A percentile compares a stretch with the other conserved stretches of the same genome.
Evolutionary conservation across 148 eudicot genomes (phyloP).

Genomic region (Camellia japonica): DNA sequence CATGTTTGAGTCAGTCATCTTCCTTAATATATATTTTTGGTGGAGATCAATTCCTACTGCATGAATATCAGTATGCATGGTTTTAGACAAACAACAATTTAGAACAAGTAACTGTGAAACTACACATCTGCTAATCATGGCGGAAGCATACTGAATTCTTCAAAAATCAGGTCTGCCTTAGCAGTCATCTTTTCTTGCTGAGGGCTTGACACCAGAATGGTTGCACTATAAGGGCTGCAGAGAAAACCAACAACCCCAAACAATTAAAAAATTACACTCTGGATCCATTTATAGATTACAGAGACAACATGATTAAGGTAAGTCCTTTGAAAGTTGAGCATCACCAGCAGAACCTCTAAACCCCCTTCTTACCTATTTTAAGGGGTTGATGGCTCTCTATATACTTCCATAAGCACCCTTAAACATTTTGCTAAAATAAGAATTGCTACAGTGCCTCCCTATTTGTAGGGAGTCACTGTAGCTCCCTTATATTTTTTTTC

Average conservation of each 20-base stretch:
- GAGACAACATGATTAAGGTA: not conserved
- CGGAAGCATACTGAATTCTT: slow-evolving; percentile 64
- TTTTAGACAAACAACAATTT: slow-evolving; percentile 6
- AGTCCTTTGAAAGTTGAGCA: not conserved
- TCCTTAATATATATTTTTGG: slow-evolving; percentile 45
- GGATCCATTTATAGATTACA: not conserved
- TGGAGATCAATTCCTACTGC: slow-evolving; percentile 93
- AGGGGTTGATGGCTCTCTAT: too few species aligned
- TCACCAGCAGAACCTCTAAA: too few species aligned
- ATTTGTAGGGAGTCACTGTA: too few species aligned
- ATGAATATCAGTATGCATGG: slow-evolving; percentile 23
- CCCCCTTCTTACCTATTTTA: too few species aligned
- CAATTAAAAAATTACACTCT: not conserved
- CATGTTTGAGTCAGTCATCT: slow-evolving; percentile 31
- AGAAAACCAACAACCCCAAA: slow-evolving; percentile 16
- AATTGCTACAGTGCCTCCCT: too few species aligned
- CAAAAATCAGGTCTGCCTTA: slow-evolving; percentile 84
- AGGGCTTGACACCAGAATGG: slow-evolving; percentile 51
- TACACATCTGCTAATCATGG: not conserved
- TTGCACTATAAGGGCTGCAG: slow-evolving; percentile 78
- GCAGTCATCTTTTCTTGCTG: slow-evolving; percentile 61
- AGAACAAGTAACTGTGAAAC: not conserved
- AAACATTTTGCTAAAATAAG: too few species aligned
- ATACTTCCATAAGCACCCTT: too few species aligned
- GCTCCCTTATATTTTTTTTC: too few species aligned